Conservation (phyloP, 805 yeast genomes). For the Metschnikowia proteae region DNA sequence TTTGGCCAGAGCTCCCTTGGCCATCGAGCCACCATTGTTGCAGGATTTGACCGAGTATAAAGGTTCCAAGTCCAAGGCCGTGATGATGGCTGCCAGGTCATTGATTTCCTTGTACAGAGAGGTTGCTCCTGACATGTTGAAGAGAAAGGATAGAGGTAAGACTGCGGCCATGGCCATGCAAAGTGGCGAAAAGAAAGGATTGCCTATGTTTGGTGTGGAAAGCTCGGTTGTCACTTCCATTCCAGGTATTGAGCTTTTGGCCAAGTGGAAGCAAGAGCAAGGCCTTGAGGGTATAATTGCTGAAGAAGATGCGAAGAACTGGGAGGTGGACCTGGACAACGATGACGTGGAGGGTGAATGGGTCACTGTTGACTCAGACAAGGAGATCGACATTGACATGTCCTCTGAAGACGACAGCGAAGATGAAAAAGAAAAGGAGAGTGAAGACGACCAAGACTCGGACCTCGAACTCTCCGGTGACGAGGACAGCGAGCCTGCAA, state of each 20-base stretch:
- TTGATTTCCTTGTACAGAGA: conserved; percentile 85
- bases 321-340: conserved; percentile 57
- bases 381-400: conserved; percentile 55
- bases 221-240: conserved; percentile 60
- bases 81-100: conserved; percentile 89
- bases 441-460: conserved; percentile 38
- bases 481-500: conserved; percentile 29
- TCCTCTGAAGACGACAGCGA: conserved; percentile 45
- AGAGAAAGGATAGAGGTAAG: conserved; percentile 89
- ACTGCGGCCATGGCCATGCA: conserved; percentile 79
- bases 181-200: conserved; percentile 45
- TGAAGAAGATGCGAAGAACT: conserved; percentile 51
- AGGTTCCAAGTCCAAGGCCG: conserved; percentile 91
- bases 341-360: conserved; percentile 82
- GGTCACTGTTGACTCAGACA: conserved; percentile 81
- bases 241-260: conserved; percentile 88
- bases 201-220: conserved; percentile 74
- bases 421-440: conserved; percentile 33
- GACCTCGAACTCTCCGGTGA: conserved; percentile 29
- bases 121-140: conserved; percentile 93
- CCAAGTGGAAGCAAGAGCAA: conserved; percentile 73
- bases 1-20: conserved; percentile 87
- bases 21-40: conserved; percentile 80
- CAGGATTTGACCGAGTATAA: conserved; percentile 89
- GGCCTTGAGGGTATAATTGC: conserved; percentile 48